These are phyloP conservation scores for Metschnikowia henanensis DNA, from an alignment of 805 yeast genomes.

Conservation along the genomic window DNA sequence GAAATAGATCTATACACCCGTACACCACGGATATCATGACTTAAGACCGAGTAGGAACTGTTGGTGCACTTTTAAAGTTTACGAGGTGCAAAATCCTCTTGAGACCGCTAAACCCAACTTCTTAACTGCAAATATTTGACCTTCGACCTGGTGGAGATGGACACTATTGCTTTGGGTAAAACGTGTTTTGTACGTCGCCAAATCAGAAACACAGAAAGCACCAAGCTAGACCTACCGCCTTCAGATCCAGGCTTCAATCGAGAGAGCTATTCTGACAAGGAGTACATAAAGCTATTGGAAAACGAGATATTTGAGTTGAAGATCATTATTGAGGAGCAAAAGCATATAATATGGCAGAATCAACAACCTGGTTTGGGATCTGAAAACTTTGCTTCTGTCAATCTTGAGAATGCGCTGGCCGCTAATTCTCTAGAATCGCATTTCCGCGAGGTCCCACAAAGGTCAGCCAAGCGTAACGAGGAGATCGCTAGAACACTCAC, in stretches of 20 bases:
- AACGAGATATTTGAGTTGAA: background rate
- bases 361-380: background rate
- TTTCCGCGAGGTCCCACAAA: constrained; percentile 22
- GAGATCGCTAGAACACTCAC: background rate
- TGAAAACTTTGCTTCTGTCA: background rate
- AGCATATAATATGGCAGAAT: background rate
- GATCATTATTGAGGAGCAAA: background rate
- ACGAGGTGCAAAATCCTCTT: no score
- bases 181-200: background rate
- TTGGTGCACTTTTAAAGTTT: no score
- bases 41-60: no score
- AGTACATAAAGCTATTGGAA: constrained; percentile 34
- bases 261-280: constrained; percentile 25
- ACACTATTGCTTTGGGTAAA: background rate
- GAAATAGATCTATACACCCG: constrained; percentile 5
- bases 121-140: background rate
- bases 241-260: constrained; percentile 39
- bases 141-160: background rate
- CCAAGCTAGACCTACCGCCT: constrained; percentile 20
- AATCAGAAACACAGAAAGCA: background rate
- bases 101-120: no score
- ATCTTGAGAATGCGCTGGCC: background rate
- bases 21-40: constrained; percentile 2
- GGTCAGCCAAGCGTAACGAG: constrained; percentile 25
- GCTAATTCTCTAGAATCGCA: background rate